These are phyloP conservation scores for Pisolithus tinctorius DNA, from an alignment of 768 basidiomycete genomes.

Conservation along the genomic window DNA sequence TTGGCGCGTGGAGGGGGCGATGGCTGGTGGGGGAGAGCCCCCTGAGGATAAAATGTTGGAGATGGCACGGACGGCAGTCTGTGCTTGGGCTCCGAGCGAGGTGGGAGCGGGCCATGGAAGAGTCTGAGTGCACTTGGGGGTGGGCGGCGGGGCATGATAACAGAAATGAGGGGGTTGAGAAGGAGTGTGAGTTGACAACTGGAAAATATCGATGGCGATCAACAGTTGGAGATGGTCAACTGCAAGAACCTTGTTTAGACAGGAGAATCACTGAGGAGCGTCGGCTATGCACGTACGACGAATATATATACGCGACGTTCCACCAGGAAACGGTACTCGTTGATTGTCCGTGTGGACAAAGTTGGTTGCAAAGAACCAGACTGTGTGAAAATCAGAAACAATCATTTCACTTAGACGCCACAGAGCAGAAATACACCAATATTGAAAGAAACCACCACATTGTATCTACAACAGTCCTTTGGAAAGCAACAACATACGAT, in stretches of 20 bases:
- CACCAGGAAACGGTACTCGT: neutral
- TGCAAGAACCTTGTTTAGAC: neutral
- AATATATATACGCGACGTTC: neutral
- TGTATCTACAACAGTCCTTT: too few relatives aligned
- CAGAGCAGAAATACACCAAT: neutral
- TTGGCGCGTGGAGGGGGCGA: constrained; percentile 13
- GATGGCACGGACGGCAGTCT: constrained; percentile 59
- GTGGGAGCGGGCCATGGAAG: constrained; percentile 52
- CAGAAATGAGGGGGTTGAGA: neutral
- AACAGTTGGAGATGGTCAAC: neutral
- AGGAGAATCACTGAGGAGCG: neutral
- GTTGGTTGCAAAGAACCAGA: neutral
- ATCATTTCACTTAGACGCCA: too few relatives aligned
- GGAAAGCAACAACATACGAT: neutral
- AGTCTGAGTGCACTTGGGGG: constrained; percentile 64
- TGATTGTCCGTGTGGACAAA: neutral
- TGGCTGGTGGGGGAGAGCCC: constrained; percentile 17
- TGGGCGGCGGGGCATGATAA: constrained; percentile 56
- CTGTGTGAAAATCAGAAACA: too few relatives aligned
- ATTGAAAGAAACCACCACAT: too few relatives aligned
- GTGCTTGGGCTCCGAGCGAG: constrained; percentile 57
- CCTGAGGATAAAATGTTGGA: constrained; percentile 39
- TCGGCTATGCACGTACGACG: neutral
- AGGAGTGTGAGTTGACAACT: neutral
- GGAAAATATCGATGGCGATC: neutral